Base-by-base conservation (phyloP, 345 rosid genomes). In the Adansonia digitata region DNA sequence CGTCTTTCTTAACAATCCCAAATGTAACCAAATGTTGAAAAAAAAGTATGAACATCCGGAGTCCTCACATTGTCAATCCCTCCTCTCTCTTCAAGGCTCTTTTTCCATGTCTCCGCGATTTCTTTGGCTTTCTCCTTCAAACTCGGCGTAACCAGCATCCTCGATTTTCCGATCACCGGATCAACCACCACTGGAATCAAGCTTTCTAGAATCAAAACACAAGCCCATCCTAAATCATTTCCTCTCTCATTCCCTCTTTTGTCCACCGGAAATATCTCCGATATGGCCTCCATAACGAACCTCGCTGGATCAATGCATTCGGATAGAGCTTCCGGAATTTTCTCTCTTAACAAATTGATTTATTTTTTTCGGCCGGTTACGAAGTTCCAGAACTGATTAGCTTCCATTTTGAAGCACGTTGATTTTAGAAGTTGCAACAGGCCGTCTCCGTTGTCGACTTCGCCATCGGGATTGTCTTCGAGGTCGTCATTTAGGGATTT, bases 31-130 rank as follows among this genome's bases (percentile, higher is more conserved):
- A 80, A 86, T 91, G 97, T 86, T 93, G 99, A 78, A 95, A 82
- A 84, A n/a, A 95, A 95, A 77, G 99, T 91, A 63, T 95, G 99
- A 35, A 93, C 99, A 78, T 95, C 99, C 1, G 99, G 99, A 7
- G 98, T 90, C 83, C 92, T 91, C 63, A 95, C 98, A 70, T 91
- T 93, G 83, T 90, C 98, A 48, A 90, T 89, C 70, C 94, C 96
- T 42, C 97, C 97, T 37, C 98, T 84, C 82, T 93, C 98, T 68
- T 93, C 98, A 79, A 95, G 79, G 42, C 98, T 90, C 73, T 80
- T 81, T 84, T 95, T 95, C 99, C 99, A 95, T 1, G 90, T 86
- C 85, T 90, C 99, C 0, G 99, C 98, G 20, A 95, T 89, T 77
- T 87, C 84, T 57, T 81, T 89, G 0, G 99, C 98, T 71, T 86